phyloP scores from a whole-genome alignment of 1,284 basidiomycete genomes.

The Sphagnurus paluster region DNA sequence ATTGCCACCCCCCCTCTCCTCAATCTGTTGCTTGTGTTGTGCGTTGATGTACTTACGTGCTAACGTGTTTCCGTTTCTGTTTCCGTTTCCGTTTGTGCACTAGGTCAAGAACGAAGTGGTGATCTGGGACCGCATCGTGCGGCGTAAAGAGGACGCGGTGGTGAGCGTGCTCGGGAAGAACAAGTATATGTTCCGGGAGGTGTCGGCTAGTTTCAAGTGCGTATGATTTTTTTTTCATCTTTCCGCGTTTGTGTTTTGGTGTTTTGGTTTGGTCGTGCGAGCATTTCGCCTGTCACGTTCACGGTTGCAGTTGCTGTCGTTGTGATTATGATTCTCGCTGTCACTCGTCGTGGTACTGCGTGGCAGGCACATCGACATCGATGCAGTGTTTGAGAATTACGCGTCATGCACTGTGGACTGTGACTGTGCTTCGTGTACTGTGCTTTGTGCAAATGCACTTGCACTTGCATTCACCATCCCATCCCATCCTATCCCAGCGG shows the following conservation, averaged over 20 bases:
- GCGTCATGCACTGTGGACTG: no score
- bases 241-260: no score
- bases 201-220: constrained; percentile 77
- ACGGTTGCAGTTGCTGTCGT: no score
- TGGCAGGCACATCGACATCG: no score
- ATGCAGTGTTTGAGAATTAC: no score
- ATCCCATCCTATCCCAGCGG: constrained; percentile 9
- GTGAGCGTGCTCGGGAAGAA: constrained; percentile 70
- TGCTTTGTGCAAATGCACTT: neutral
- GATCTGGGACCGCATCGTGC: constrained; percentile 89
- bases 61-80: no score
- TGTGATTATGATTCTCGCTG: no score
- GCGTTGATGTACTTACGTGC: constrained; percentile 5
- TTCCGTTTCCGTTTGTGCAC: no score
- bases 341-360: no score
- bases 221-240: constrained; percentile 36
- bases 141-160: constrained; percentile 72
- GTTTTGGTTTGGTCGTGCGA: no score
- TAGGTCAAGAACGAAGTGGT: constrained; percentile 83
- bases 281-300: no score
- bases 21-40: neutral
- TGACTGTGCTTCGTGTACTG: no score
- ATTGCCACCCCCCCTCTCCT: neutral
- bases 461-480: neutral
- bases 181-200: constrained; percentile 84